A percentile compares a stretch with the other conserved stretches of the same genome.
Evolutionary conservation across 2,329 filamentous ascomycete genomes (phyloP).

Genomic region (Xylariaceae sp.): DNA sequence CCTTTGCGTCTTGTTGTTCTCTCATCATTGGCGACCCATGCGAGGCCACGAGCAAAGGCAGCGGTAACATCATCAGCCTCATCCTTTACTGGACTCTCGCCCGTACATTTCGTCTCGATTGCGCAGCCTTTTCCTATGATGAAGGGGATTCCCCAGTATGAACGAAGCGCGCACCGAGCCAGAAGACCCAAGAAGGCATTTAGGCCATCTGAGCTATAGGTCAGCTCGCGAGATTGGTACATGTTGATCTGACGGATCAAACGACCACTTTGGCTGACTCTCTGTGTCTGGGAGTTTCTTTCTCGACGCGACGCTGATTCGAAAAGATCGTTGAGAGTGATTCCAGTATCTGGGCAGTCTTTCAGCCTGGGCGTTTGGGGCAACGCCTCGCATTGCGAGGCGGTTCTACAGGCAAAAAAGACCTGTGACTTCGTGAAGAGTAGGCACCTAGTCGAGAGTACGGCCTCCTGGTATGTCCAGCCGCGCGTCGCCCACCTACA

Average conservation of each 20-base stretch:
- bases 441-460: background rate
- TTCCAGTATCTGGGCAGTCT: background rate
- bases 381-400: background rate
- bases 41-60: background rate
- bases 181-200: slow-evolving; percentile 16
- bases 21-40: background rate
- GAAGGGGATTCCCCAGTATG: background rate
- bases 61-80: background rate
- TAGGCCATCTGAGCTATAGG: slow-evolving; percentile 25
- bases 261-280: background rate
- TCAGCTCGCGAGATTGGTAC: slow-evolving; percentile 26
- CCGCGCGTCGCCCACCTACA: background rate
- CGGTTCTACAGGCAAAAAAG: background rate
- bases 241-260: slow-evolving; percentile 13
- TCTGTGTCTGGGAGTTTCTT: background rate
- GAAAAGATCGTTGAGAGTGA: background rate
- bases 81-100: background rate
- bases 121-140: background rate
- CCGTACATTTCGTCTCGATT: background rate
- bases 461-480: background rate
- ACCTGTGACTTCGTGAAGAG: background rate
- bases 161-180: background rate
- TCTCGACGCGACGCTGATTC: background rate
- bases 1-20: background rate
- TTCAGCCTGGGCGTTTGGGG: background rate